A percentile compares a stretch with the other conserved stretches of the same genome.
Conservation (phyloP, 495 filamentous ascomycete genomes). For the Podospora australis region DNA sequence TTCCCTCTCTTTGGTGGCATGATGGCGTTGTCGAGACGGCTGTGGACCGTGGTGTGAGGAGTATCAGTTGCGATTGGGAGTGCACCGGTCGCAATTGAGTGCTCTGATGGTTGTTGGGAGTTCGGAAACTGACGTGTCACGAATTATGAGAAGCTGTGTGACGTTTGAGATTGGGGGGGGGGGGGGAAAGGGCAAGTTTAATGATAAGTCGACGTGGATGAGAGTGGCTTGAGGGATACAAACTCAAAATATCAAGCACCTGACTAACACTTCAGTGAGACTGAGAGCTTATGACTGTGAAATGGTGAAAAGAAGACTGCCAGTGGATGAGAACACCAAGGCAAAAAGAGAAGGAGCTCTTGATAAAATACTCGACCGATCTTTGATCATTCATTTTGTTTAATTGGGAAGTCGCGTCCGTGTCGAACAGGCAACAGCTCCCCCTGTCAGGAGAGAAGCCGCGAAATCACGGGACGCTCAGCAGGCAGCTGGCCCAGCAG, state of each 20-base stretch:
- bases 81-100: too few species aligned
- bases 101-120: too few species aligned
- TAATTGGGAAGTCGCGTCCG: constrained; percentile 13
- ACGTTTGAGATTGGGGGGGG: too few species aligned
- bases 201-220: too few species aligned
- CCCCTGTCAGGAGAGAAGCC: constrained; percentile 2
- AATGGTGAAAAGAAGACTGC: background rate
- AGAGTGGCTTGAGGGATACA: background rate
- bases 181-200: too few species aligned
- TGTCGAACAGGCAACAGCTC: constrained; percentile 22
- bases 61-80: background rate
- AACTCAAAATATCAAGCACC: too few species aligned
- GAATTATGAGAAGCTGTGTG: too few species aligned
- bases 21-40: background rate
- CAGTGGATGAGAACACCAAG: background rate
- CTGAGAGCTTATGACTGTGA: background rate
- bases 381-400: background rate
- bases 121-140: too few species aligned
- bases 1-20: constrained; percentile 25
- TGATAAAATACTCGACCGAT: background rate
- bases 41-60: background rate
- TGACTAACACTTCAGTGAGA: too few species aligned
- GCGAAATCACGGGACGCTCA: constrained; percentile 14
- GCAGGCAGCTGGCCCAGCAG: constrained; percentile 2
- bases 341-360: background rate